Evolutionary conservation across 2,329 filamentous ascomycete genomes (phyloP).

Genomic region (Xylaria sp.): DNA sequence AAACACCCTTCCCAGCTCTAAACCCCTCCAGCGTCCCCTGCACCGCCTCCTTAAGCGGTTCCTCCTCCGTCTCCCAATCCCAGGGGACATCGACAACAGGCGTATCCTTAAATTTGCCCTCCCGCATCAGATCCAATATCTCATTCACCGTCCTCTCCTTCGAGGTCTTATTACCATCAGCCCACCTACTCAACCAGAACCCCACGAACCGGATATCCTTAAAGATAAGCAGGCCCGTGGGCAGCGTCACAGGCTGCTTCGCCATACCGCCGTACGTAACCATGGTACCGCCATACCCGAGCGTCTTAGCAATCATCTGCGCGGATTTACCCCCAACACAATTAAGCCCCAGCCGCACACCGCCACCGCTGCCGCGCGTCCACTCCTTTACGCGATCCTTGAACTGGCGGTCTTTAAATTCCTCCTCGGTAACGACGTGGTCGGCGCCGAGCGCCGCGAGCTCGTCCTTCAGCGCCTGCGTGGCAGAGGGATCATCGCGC

Average conservation of each 20-base stretch:
- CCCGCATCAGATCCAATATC: constrained; percentile 78
- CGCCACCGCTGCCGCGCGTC: constrained; percentile 77
- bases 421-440: constrained; percentile 66
- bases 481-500: constrained; percentile 71
- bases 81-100: constrained; percentile 86
- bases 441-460: constrained; percentile 66
- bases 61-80: constrained; percentile 81
- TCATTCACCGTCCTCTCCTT: constrained; percentile 87
- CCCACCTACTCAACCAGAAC: constrained; percentile 96
- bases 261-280: constrained; percentile 98
- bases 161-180: constrained; percentile 75
- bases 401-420: constrained; percentile 70
- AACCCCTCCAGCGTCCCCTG: constrained; percentile 87
- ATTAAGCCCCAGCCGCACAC: constrained; percentile 84
- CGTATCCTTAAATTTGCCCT: constrained; percentile 82
- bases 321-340: constrained; percentile 93
- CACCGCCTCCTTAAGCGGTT: constrained; percentile 76
- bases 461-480: constrained; percentile 67
- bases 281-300: constrained; percentile 76
- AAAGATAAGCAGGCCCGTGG: constrained; percentile 90
- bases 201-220: constrained; percentile 89
- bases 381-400: constrained; percentile 69
- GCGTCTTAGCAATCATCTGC: constrained; percentile 78
- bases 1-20: constrained; percentile 87
- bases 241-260: constrained; percentile 83